Percentiles rank a stretch among this genome's conserved stretches.
Conservation (phyloP, 139 green algal genomes). For the Desmodesmus armatus region DNA sequence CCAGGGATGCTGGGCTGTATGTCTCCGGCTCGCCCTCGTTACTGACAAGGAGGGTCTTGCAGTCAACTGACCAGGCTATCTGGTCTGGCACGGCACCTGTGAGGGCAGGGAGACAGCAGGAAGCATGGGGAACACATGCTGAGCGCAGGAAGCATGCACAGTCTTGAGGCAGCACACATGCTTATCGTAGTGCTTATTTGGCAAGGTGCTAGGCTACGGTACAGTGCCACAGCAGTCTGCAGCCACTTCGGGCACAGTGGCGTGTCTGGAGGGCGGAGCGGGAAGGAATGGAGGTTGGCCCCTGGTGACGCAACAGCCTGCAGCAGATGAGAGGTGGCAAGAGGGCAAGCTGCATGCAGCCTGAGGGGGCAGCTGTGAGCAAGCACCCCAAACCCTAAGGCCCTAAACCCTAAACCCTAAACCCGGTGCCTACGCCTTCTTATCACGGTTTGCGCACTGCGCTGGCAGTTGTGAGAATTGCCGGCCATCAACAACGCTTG, state of each 20-base stretch:
- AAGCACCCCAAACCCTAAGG: too few species aligned
- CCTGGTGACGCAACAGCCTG: not conserved
- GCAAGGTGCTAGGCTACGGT: too few species aligned
- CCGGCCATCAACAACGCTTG: too few species aligned
- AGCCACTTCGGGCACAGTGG: not conserved
- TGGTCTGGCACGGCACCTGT: constrained; percentile 40
- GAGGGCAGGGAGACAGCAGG: not conserved
- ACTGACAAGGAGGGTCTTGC: constrained; percentile 25
- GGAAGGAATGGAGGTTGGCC: not conserved
- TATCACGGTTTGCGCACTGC: too few species aligned
- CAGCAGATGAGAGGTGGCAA: not conserved
- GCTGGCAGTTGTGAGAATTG: too few species aligned
- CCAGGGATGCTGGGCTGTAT: not conserved
- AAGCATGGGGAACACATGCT: too few species aligned
- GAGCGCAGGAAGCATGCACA: too few species aligned
- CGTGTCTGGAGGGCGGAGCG: not conserved
- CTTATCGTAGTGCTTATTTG: too few species aligned
- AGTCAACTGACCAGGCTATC: constrained; percentile 36
- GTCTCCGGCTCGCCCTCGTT: constrained; percentile 41
- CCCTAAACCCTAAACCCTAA: too few species aligned
- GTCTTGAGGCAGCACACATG: not conserved
- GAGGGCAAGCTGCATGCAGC: not conserved
- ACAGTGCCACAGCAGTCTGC: too few species aligned
- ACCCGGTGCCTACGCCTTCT: too few species aligned
- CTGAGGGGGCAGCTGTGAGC: not conserved